Evolutionary conservation across 495 filamentous ascomycete genomes (phyloP), one percentile per base, ranked within the genome.

Genomic region (Penicillium parvum): DNA sequence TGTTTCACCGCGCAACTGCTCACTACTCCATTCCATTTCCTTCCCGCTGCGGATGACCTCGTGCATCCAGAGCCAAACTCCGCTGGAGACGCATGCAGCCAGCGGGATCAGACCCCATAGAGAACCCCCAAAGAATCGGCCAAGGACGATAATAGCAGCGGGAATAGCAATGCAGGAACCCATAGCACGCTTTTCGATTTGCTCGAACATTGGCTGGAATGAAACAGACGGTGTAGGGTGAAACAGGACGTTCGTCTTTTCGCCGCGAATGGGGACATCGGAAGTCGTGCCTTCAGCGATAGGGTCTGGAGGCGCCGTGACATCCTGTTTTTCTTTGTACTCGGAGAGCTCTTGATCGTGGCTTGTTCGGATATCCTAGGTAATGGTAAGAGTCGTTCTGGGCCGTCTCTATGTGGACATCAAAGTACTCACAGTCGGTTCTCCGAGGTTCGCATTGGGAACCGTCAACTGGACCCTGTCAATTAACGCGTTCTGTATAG

Each of bases 171-270:
- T 71, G 53, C 85, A 87, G 7, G 95, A 64, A 0, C 72, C 67
- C 19, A 72, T 81, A 12, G 83, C 86, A 35, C 81, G 71, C 44
- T 77, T 81, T 61, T 96, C 88, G 55, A 97, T 56, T 6, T 76
- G 50, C 11, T 74, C 78, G 66, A 85, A 95, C 74, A 88, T 94
- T 4, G 90, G 88, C 60, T 89, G 83, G 44, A 86, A 94, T 53
- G 81, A 84, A 39, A 96, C 73, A 1, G 85, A 83, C 0, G 91
- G 91, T 0, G 91, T 97, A 1, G 92, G 90, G 57, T 96, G 89
- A 65, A 96, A 96, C 19, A 97, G 80, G 22, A 97, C 81, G 50
- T 96, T 96, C 1, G 91, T 97, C 74, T 88, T 95, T 55, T 96
- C 91, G 41, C 90, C 90, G 60, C 87, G 89, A 52, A 97, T 95